Base-by-base conservation (phyloP, 352 stramenopile species). In the Achlya hypogyna region DNA sequence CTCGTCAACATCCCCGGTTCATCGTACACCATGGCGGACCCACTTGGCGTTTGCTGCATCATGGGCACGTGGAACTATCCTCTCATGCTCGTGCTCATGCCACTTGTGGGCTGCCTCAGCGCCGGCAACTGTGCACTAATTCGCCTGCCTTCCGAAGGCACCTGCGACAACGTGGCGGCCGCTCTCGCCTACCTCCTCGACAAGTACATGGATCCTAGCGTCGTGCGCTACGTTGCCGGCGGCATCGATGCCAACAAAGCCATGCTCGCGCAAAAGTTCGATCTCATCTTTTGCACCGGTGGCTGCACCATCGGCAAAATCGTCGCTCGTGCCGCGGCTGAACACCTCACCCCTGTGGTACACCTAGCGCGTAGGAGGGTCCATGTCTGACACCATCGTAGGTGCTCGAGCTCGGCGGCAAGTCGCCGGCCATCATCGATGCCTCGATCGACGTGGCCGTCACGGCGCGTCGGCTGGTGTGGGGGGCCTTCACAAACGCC, bases 1-100 rank as follows among this genome's bases (percentile, higher is more conserved):
- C 47, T 91, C 43, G 60, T 73, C 9, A 86, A 84, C 68, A 70
- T 89, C 0, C 81, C 83, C 12, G 75, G 83, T 20, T 34, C 74
- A 14, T 82, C 75, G 69, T 90, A 89, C 64, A 70, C 95, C n/a
- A 53, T 76, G 14, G 70, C 69, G 18, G 84, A 94, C 40, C 84
- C 86, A 9, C 74, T 95, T 18, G 88, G 91, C 32, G 84, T 96
- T 25, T 87, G 93, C 6, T 95, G 87, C 29, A 70, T 97, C 75
- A 93, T 98, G 10, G 78, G 83, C 38, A 91, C 87, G 71, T 98
- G 89, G 86, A 98, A 98, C 72, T 98, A 96, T 70, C 93, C 93
- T 0, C 62, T 97, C 18, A 73, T 81, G 20, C 71, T 98, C 42
- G 65, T 77, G 18, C 65, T 98, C 5, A 76, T 81, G 69, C 88